Percentiles rank a stretch among this genome's conserved stretches.
phyloP scores from a whole-genome alignment of 2,329 filamentous ascomycete species.

The Chrysoporthe austroafricana region DNA sequence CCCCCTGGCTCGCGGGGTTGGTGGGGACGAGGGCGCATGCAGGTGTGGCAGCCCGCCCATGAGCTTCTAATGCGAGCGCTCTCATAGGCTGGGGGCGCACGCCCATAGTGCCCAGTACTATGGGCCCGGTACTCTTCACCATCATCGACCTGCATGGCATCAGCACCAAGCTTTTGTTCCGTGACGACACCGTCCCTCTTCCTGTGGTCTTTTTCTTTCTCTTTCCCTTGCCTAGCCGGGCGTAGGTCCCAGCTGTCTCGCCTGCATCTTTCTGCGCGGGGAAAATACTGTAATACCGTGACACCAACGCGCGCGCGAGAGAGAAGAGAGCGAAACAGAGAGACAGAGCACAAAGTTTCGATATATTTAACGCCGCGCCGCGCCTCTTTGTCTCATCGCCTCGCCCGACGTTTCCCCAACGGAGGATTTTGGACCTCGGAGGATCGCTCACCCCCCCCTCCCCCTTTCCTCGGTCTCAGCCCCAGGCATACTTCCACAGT shows the following conservation, averaged over 20 bases:
- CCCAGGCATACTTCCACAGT: too few relatives aligned
- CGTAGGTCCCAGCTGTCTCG: neutral
- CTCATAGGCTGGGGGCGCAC: conserved; percentile 19
- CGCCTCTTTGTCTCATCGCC: neutral
- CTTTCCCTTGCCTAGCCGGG: conserved; percentile 20
- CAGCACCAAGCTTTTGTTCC: conserved; percentile 30
- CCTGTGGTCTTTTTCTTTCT: neutral
- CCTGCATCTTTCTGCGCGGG: neutral
- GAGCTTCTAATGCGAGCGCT: conserved; percentile 17
- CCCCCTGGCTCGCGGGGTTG: too few relatives aligned
- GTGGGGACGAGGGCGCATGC: neutral
- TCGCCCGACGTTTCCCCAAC: neutral
- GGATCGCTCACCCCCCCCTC: too few relatives aligned
- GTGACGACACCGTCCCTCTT: conserved; percentile 11
- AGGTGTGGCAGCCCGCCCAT: conserved; percentile 13
- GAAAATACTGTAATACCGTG: neutral
- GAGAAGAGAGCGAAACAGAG: neutral
- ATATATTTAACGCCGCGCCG: neutral
- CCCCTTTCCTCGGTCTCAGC: too few relatives aligned
- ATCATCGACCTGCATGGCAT: conserved; percentile 22
- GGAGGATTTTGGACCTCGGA: too few relatives aligned
- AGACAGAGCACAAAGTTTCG: neutral
- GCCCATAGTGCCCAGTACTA: too few relatives aligned
- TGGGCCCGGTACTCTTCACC: conserved; percentile 20
- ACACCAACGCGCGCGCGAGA: too few relatives aligned